A percentile compares a stretch with the other conserved stretches of the same genome.
These are phyloP conservation scores for Melanomma pulvis-pyrius DNA, from an alignment of 495 filamentous ascomycete genomes.

Conservation along the genomic window DNA sequence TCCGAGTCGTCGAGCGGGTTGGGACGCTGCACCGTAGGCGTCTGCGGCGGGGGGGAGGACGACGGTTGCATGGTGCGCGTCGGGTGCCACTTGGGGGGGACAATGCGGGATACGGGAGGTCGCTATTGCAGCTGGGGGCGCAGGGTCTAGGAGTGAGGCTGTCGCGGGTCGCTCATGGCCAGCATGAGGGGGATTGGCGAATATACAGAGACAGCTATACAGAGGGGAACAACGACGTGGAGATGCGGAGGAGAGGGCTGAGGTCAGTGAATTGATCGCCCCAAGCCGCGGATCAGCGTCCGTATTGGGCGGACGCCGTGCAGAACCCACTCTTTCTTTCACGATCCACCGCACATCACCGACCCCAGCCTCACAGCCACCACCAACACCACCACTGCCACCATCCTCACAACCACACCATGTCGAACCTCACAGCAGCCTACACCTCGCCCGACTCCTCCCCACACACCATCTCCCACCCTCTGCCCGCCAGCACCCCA, in stretches of 20 bases:
- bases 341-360: neutral
- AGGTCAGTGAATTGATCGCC: neutral
- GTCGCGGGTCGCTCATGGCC: constrained; percentile 26
- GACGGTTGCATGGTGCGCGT: constrained; percentile 23
- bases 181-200: constrained; percentile 19
- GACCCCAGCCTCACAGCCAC: neutral
- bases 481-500: constrained; percentile 46
- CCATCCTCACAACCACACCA: neutral
- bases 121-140: constrained; percentile 9
- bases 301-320: neutral
- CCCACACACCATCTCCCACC: constrained; percentile 51
- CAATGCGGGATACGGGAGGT: neutral
- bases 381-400: neutral
- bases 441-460: constrained; percentile 13
- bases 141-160: constrained; percentile 6
- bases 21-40: constrained; percentile 29
- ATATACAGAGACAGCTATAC: neutral
- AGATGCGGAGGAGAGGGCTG: neutral
- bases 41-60: constrained; percentile 35
- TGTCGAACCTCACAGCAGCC: constrained; percentile 20
- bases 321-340: no score
- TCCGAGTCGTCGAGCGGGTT: constrained; percentile 32
- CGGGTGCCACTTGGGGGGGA: constrained; percentile 5
- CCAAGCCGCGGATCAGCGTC: neutral
- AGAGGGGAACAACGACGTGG: neutral